Base-by-base conservation (phyloP, 495 filamentous ascomycete genomes). In the Xylaria grammica region DNA sequence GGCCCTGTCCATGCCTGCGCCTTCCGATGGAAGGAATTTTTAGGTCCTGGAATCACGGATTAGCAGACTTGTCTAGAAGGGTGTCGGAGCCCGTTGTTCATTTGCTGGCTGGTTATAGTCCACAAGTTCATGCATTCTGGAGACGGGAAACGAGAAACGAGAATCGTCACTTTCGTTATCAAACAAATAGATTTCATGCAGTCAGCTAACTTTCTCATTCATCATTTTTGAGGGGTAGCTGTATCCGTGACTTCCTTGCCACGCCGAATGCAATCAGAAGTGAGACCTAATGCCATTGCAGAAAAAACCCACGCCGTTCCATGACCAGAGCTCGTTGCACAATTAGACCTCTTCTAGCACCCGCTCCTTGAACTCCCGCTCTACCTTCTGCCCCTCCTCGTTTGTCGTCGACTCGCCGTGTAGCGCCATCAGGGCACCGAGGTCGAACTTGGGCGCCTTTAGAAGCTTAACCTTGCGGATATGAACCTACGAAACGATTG, bases 391-490 rank as follows among this genome's bases (percentile, higher is more conserved):
- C 70, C 95, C 95, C 78, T 91, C 86, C 81, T 99, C 95, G 78
- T 99, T 96, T 70, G 92, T 93, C 71, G 88, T 89, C 48, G 94
- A 94, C 87, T 99, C 96, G 76, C 96, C 96, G 86, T 99, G 95
- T 65, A 98, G 86, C 79, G 88, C 87, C 75, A 99, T 89, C 63
- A 99, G 87, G 69, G 92, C 90, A 81, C 95, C 95, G 63, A 99
- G 92, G 78, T 99, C 95, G 84, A 99, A 99, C 87, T 98, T 98
- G 72, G 95, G 95, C 59, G 87, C 77, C 88, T 99, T 99, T 59
- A 99, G 87, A 51, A 99, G 91, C 88, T 99, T 99, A 75, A 99
- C 94, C 87, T 99, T 99, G 79, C 95, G 94, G 79, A 99, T 96
- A 86, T 99, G 95, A 70, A 99, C 94, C 95, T 99, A 73, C 46